Conservation (phyloP, 441 rosid genomes). For the Gossypium schwendimanii region DNA sequence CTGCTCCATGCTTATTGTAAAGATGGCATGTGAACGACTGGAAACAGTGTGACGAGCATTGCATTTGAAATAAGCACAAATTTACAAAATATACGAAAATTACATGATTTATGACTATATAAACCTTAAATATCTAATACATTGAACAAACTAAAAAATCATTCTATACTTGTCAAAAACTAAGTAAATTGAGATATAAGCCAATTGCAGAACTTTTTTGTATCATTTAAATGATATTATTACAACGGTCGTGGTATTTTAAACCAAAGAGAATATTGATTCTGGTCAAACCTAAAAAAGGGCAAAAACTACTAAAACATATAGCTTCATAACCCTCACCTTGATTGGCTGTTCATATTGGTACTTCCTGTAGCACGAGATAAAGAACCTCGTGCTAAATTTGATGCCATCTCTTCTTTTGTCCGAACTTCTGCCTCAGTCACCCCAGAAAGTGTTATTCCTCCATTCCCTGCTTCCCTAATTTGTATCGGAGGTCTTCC, state of each 20-base stretch:
- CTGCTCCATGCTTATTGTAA: slow-evolving; percentile 86
- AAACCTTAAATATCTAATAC: neutral
- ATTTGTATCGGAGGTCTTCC: slow-evolving; percentile 80
- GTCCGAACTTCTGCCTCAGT: slow-evolving; percentile 86
- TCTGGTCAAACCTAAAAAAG: neutral
- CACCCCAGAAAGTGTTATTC: slow-evolving; percentile 91
- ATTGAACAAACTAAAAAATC: neutral
- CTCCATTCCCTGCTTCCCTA: slow-evolving; percentile 80
- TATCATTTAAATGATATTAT: neutral
- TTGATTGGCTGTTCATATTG: slow-evolving; percentile 97
- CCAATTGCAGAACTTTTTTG: neutral
- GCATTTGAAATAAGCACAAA: neutral
- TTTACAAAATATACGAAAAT: neutral
- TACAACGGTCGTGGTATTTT: neutral
- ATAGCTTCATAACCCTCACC: slow-evolving; percentile 30
- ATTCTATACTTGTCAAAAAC: neutral
- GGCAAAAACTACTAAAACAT: neutral
- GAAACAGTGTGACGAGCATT: neutral
- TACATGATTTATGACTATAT: neutral
- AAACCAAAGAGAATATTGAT: neutral
- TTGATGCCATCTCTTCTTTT: slow-evolving; percentile 84
- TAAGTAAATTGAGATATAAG: neutral
- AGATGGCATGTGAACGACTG: slow-evolving; percentile 98
- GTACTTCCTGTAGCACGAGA: slow-evolving; percentile 93
- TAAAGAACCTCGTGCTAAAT: slow-evolving; percentile 67